Base-by-base conservation (phyloP, 1,139 yeast species). In the Candida sp. region DNA sequence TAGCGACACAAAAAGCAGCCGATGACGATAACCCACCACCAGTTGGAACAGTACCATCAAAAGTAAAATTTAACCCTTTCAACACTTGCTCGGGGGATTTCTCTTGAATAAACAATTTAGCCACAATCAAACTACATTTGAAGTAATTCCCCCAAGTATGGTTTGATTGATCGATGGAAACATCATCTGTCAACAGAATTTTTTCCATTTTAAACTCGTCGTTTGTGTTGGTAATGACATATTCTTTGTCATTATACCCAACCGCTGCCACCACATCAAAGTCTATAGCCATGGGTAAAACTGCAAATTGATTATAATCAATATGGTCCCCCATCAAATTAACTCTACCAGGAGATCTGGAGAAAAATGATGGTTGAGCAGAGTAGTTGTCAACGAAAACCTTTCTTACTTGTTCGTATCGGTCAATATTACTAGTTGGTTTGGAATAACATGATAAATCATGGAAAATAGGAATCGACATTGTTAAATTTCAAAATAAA, bases 301-400 rank as follows among this genome's bases (percentile, higher is more conserved):
- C 87, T 3, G 87, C 75, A 57, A 81, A 84, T 56, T 76, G 75
- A 48, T 81, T 78, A 58, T 84, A 84, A 64, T 84, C 91, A 45
- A 84, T 79, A 57, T 84, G 91, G 51, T 84, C 91, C 35, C 91
- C 91, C 48, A 84, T 82, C 49, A 84, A 66, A 59, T 84, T 84
- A 46, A 84, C 91, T 54, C 91, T 68, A 35, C 91, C 91, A 4
- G 91, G 91, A 15, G 87, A 77, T 46, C 90, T 71, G 35, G 83
- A 68, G 38, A 78, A 60, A 53, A 81, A 78, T 25, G 65, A 65
- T 5, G 80, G 75, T 8, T 53, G 53, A 21, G 51, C 56, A 21
- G 51, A 43, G 45, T 58, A 72, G 6, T 45, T 48, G 2, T 45
- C 25, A 8, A 47, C 35, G 49, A 70, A 73, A 2, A 40, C 35